Conservation (phyloP, 2,329 filamentous ascomycete species). For the Penicillium rolfsii region DNA sequence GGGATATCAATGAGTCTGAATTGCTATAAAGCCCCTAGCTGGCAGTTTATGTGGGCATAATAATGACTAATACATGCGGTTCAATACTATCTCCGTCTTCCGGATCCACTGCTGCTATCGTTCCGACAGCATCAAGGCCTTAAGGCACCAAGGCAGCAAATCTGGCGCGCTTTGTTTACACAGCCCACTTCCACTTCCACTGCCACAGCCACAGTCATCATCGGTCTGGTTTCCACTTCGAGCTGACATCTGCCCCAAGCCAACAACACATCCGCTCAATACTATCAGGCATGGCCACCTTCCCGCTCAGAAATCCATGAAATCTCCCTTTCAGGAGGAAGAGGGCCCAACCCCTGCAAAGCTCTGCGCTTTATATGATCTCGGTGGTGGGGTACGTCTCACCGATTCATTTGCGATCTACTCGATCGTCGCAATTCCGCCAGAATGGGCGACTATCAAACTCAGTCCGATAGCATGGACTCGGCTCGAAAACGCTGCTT, state of each 20-base stretch:
- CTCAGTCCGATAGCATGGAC: not conserved
- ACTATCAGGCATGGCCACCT: not conserved
- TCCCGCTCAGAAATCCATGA: not conserved
- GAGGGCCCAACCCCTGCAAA: conserved; percentile 10
- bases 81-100: too few relatives aligned
- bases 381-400: conserved; percentile 14
- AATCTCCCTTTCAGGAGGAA: conserved; percentile 1
- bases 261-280: not conserved
- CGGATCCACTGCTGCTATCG: too few relatives aligned
- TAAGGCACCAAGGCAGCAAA: not conserved
- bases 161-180: not conserved
- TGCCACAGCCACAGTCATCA: not conserved
- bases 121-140: too few relatives aligned
- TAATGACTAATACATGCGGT: too few relatives aligned
- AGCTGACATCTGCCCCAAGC: not conserved
- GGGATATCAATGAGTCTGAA: too few relatives aligned
- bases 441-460: not conserved
- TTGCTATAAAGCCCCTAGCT: too few relatives aligned
- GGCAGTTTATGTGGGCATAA: too few relatives aligned
- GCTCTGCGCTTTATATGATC: conserved; percentile 10
- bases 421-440: conserved; percentile 14
- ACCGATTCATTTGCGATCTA: conserved; percentile 14
- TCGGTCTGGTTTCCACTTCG: not conserved
- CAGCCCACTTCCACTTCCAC: not conserved
- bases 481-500: not conserved